Base-by-base conservation (phyloP, 768 basidiomycete genomes). In the Lentinula raphanica region DNA sequence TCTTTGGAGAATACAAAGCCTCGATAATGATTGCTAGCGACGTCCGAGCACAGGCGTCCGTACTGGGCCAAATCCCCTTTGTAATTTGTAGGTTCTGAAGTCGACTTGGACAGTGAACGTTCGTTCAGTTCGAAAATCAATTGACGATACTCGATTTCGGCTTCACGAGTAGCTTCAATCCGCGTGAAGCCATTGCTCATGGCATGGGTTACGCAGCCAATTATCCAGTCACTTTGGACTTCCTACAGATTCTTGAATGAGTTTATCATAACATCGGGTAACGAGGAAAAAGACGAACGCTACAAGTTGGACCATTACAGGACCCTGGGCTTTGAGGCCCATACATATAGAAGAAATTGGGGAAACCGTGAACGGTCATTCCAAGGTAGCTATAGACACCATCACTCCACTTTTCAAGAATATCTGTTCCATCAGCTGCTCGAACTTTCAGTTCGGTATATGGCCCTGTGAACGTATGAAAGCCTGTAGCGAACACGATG, bases 311-410 rank as follows among this genome's bases (percentile, higher is more conserved):
- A 2, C 67, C 67, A 45, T 67, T 69, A 35, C 67, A 65, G 1
- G 66, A 67, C 6, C 67, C 67, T 2, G 68, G 67, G 5, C 25
- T 66, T 7, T 69, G 68, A 23, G 67, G 66, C 2, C 67, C 68
- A 53, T 66, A 67, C 17, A 59, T 56, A 54, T 63, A 67, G 57
- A 68, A 69, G 66, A 69, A 65, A 45, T 69, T 69, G 0, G 67
- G 68, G 49, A 59, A 69, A 23, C 60, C 56, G 7, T 63, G 49
- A 3, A 46, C 56, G 12, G 61, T 58, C 62, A 68, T 29, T n/a
- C 68, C 68, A 11, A 69, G 58, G 45, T 68, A 61, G 4, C 66
- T 69, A 2, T 62, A 58, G 11, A 67, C 49, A 1, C 63, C 62
- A 25, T 60, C 61, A 11, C 13, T 23, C 68, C 68, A 69, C 49